These are phyloP conservation scores for Suillus subalutaceus DNA, from an alignment of 768 basidiomycete genomes.

Conservation along the genomic window DNA sequence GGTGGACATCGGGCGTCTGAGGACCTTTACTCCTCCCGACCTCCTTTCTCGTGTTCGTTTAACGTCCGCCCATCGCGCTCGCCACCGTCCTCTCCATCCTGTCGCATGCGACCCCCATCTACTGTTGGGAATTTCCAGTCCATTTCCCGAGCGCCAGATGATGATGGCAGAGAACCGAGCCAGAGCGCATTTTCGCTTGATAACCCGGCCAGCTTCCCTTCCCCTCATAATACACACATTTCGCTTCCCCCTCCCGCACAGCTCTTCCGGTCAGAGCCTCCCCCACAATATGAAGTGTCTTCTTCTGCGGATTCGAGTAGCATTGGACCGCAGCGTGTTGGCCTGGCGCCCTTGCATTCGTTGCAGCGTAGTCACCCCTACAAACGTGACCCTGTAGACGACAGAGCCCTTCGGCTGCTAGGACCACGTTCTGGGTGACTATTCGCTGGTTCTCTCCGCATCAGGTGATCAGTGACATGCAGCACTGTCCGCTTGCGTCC, in stretches of 20 bases:
- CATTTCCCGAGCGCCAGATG: slow-evolving; percentile 8
- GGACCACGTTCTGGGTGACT: slow-evolving; percentile 41
- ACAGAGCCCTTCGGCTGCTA: slow-evolving; percentile 57
- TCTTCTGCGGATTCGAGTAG: slow-evolving; percentile 21
- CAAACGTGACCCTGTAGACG: slow-evolving; percentile 62
- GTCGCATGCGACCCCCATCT: slow-evolving; percentile 23
- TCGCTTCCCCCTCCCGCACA: slow-evolving; percentile 38
- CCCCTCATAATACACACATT: slow-evolving; percentile 24
- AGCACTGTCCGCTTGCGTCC: not conserved
- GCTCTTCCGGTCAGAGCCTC: slow-evolving; percentile 29
- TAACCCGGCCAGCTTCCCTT: slow-evolving; percentile 8
- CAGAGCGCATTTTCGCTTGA: slow-evolving; percentile 14
- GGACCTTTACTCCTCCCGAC: slow-evolving; percentile 17
- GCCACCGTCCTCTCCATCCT: slow-evolving; percentile 16
- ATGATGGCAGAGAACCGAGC: slow-evolving; percentile 10
- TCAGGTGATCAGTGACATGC: not conserved
- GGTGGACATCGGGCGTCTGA: slow-evolving; percentile 15
- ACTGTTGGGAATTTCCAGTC: slow-evolving; percentile 20
- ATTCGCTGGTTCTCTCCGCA: slow-evolving; percentile 21
- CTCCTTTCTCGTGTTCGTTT: slow-evolving; percentile 21
- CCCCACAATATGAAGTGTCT: slow-evolving; percentile 33
- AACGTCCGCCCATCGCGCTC: slow-evolving; percentile 20
- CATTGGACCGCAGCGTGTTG: slow-evolving; percentile 35
- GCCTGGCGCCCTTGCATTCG: slow-evolving; percentile 60
- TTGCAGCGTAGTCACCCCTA: slow-evolving; percentile 59